Evolutionary conservation across 2,329 filamentous ascomycete genomes (phyloP), one percentile per base, ranked within the genome.

Genomic region (Fusarium gaditjirri): DNA sequence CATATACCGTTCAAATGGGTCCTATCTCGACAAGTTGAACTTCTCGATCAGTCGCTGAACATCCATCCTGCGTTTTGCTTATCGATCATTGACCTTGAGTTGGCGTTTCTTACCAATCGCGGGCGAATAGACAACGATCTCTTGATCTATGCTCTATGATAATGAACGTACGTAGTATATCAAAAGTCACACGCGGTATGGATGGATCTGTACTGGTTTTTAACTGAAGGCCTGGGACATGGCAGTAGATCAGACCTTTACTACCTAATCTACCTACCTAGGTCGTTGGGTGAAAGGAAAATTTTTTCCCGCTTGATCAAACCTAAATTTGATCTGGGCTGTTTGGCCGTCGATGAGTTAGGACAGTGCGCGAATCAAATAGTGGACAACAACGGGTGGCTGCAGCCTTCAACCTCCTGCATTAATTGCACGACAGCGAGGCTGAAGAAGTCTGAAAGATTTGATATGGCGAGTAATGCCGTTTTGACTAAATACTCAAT

Each of bases 301-400:
- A 75, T 60, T 7, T 66, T 77, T 77, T 73, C 66, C 57, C 47
- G 53, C 17, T 38, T 10, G 19, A 59, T 53, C 49, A 47, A 46
- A 25, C 25, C 25, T 25, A 25, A 25, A 25, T 25, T 25, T 25
- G 25, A 25, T 25, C 25, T 25, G 25, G 25, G 25, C 25, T 25
- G 25, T 25, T 61, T 54, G 58, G 50, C 54, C 21, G 36, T 55
- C 38, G 55, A 61, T 35, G 39, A 44, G n/a, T 23, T 19, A 39
- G 54, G 41, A 74, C 74, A 75, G 75, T 77, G 73, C 66, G 65
- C 35, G 14, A 19, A 47, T 42, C 47, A 36, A 27, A 52, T n/a
- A 19, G 31, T 50, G 38, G 47, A 61, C 16, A 38, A 19, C 36
- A 39, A 33, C 57, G 54, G 67, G 61, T 69, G 67, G 67, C 66